Percentiles rank a stretch among this genome's conserved stretches.
These are phyloP conservation scores for Dictyostelium purpureum DNA, from an alignment of 78 protist species.

Conservation along the genomic window DNA sequence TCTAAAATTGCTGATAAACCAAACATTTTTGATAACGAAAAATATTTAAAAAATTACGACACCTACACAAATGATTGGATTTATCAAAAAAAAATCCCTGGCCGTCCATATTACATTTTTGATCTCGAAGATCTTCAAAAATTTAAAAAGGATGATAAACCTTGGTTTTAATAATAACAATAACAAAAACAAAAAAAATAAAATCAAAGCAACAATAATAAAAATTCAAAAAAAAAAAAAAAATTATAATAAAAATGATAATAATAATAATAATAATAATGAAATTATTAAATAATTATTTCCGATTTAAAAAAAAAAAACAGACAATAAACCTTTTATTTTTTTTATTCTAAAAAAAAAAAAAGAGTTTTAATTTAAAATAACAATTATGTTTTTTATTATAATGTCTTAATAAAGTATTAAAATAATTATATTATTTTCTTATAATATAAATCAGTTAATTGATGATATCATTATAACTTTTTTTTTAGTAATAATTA, in stretches of 20 bases:
- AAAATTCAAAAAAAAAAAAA: background rate
- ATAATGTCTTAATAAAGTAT: no score
- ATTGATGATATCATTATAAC: no score
- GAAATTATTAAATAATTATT: no score
- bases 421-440: no score
- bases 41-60: background rate
- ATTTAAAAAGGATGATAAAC: constrained; percentile 16
- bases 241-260: background rate
- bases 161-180: background rate
- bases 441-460: no score
- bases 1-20: no score
- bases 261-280: background rate
- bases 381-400: no score
- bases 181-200: background rate
- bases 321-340: background rate
- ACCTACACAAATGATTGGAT: background rate
- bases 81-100: background rate
- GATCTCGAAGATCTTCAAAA: background rate
- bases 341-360: no score
- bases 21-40: no score
- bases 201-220: background rate
- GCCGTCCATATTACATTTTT: background rate
- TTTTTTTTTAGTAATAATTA: no score
- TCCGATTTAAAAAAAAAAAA: no score
- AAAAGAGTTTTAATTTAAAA: no score